Percentiles rank a stretch among this genome's conserved stretches.
Conservation (phyloP, 1,284 basidiomycete species). For the Boletellus sp. region DNA sequence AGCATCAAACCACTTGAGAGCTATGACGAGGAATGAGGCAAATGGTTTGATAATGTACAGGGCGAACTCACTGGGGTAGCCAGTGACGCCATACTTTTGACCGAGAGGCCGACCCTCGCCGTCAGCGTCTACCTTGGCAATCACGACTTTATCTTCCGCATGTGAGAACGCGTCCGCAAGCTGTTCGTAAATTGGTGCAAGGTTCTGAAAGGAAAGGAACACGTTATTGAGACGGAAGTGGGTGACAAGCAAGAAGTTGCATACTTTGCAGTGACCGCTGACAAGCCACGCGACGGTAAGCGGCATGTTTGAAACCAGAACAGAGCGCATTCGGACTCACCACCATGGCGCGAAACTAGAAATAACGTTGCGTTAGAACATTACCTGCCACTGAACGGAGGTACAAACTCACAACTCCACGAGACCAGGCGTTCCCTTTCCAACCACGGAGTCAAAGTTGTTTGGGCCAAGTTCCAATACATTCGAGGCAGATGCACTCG, state of each 20-base stretch:
- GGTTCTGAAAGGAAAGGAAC: slow-evolving; percentile 46
- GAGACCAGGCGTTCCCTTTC: slow-evolving; percentile 75
- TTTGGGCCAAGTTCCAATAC: slow-evolving; percentile 73
- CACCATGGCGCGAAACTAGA: slow-evolving; percentile 80
- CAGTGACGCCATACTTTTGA: slow-evolving; percentile 73
- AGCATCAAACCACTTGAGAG: slow-evolving; percentile 87
- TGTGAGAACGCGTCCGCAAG: slow-evolving; percentile 82
- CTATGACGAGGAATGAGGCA: slow-evolving; percentile 38
- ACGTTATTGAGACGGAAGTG: slow-evolving; percentile 8
- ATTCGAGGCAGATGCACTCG: slow-evolving; percentile 68
- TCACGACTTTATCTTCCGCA: slow-evolving; percentile 77
- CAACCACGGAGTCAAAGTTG: slow-evolving; percentile 77
- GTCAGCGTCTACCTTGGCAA: slow-evolving; percentile 94
- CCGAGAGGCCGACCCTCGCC: slow-evolving; percentile 75
- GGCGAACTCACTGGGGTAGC: slow-evolving; percentile 74
- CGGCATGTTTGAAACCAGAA: not conserved
- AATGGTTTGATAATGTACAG: not conserved
- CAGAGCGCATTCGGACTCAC: slow-evolving; percentile 40
- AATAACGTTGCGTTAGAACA: not conserved
- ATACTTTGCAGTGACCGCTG: slow-evolving; percentile 81
- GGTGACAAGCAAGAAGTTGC: not conserved
- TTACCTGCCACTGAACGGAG: not conserved
- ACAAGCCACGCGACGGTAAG: slow-evolving; percentile 1
- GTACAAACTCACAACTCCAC: slow-evolving; percentile 79
- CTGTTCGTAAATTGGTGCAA: slow-evolving; percentile 86